Conservation (phyloP, 768 basidiomycete genomes). For the Psilocybe azurescens region DNA sequence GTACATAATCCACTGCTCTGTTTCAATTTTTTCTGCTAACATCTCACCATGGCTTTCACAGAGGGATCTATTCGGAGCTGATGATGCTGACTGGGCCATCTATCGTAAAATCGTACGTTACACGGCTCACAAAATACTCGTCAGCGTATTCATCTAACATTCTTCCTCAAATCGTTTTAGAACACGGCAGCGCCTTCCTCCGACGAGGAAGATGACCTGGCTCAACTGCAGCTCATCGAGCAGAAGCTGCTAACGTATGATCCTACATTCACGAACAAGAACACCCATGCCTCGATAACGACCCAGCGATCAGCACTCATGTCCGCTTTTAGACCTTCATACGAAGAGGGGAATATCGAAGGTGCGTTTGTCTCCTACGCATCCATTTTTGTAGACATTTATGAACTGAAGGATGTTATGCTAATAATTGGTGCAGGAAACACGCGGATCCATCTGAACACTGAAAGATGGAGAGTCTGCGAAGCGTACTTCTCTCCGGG, state of each 20-base stretch:
- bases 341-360: conserved; percentile 76
- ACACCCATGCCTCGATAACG: conserved; percentile 82
- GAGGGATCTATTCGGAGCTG: conserved; percentile 94
- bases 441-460: conserved; percentile 85
- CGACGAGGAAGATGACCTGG: conserved; percentile 89
- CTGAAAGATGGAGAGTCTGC: conserved; percentile 89
- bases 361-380: conserved; percentile 37
- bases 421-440: conserved; percentile 45
- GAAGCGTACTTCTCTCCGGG: conserved; percentile 92
- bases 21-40: neutral
- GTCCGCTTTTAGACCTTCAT: conserved; percentile 82
- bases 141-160: neutral
- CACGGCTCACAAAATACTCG: neutral
- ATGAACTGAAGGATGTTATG: too few species aligned
- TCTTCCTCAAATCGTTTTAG: conserved; percentile 36
- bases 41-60: conserved; percentile 25
- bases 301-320: conserved; percentile 85
- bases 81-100: conserved; percentile 97
- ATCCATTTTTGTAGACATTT: neutral
- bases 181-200: conserved; percentile 77
- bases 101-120: conserved; percentile 90
- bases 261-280: conserved; percentile 78
- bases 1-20: conserved; percentile 46
- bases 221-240: conserved; percentile 76
- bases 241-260: conserved; percentile 82